These are phyloP conservation scores for Tylopilus sp. DNA, from an alignment of 768 basidiomycete genomes.

Conservation along the genomic window DNA sequence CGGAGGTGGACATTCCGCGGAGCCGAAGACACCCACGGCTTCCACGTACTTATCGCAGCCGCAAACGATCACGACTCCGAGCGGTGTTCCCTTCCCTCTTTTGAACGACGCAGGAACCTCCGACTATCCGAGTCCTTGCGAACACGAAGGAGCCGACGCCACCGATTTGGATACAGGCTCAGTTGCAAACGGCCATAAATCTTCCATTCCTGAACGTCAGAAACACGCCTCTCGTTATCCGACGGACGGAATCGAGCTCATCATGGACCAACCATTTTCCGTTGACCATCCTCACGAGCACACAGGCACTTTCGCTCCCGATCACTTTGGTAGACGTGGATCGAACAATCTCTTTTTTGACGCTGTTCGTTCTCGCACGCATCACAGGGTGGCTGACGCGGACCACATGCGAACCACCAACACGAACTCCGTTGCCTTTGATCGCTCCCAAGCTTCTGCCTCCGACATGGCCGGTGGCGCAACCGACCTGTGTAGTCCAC, in stretches of 20 bases:
- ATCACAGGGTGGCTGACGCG: constrained; percentile 24
- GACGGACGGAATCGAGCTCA: constrained; percentile 13
- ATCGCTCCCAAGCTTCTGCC: constrained; percentile 23
- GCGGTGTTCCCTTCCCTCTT: constrained; percentile 22
- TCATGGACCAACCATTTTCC: constrained; percentile 10
- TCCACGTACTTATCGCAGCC: constrained; percentile 34
- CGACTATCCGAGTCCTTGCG: constrained; percentile 18
- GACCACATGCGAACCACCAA: constrained; percentile 18
- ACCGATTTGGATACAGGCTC: constrained; percentile 8
- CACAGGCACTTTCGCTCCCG: constrained; percentile 8
- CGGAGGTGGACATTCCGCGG: constrained; percentile 33
- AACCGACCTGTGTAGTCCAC: constrained; percentile 24
- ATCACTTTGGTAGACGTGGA: constrained; percentile 31
- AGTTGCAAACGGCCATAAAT: constrained; percentile 6
- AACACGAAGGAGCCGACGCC: constrained; percentile 20
- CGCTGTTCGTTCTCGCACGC: constrained; percentile 28
- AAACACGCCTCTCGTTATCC: constrained; percentile 16
- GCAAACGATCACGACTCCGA: constrained; percentile 23
- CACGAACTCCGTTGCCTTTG: constrained; percentile 20
- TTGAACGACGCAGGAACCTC: constrained; percentile 21
- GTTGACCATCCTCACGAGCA: constrained; percentile 15
- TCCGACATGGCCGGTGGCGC: constrained; percentile 22
- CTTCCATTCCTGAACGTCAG: constrained; percentile 19
- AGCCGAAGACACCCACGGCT: constrained; percentile 36
- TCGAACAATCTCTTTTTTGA: constrained; percentile 41